Evolutionary conservation across 345 rosid genomes (phyloP).

Genomic region (Lumnitzera racemosa): DNA sequence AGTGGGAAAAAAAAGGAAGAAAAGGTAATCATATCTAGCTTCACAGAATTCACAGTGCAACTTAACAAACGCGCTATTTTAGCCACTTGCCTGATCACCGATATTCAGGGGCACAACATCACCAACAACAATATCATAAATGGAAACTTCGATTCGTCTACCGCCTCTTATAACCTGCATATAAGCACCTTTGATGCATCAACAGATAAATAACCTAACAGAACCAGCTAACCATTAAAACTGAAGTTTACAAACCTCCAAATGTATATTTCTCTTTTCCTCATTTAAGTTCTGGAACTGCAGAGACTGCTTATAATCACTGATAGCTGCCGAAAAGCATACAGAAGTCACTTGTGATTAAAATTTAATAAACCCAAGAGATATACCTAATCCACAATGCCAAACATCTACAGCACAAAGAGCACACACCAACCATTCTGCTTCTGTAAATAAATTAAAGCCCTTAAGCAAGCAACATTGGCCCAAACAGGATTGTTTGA

Average conservation of each 20-base stretch:
- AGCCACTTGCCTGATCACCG: constrained; percentile 79
- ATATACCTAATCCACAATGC: background rate
- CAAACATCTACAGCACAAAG: too few relatives aligned
- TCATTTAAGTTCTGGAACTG: constrained; percentile 93
- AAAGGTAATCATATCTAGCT: background rate
- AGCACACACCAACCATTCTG: too few relatives aligned
- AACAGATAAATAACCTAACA: background rate
- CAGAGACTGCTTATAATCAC: constrained; percentile 96
- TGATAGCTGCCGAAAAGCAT: constrained; percentile 54
- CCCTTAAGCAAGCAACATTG: too few relatives aligned
- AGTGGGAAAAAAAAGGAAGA: constrained; percentile 1
- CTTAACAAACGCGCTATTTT: constrained; percentile 5
- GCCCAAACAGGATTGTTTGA: too few relatives aligned
- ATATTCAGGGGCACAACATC: constrained; percentile 89
- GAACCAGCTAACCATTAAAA: constrained; percentile 4
- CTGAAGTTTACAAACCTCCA: constrained; percentile 48
- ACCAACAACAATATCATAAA: constrained; percentile 92
- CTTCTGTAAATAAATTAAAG: too few relatives aligned
- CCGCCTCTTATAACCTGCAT: constrained; percentile 78
- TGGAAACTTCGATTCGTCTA: constrained; percentile 72
- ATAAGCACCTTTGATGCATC: constrained; percentile 6
- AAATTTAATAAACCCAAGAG: background rate
- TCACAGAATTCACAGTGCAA: background rate
- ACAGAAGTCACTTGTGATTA: background rate
- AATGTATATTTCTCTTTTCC: constrained; percentile 85